Evolutionary conservation across 352 stramenopile genomes (phyloP).

Genomic region (Phytophthora sp.): DNA sequence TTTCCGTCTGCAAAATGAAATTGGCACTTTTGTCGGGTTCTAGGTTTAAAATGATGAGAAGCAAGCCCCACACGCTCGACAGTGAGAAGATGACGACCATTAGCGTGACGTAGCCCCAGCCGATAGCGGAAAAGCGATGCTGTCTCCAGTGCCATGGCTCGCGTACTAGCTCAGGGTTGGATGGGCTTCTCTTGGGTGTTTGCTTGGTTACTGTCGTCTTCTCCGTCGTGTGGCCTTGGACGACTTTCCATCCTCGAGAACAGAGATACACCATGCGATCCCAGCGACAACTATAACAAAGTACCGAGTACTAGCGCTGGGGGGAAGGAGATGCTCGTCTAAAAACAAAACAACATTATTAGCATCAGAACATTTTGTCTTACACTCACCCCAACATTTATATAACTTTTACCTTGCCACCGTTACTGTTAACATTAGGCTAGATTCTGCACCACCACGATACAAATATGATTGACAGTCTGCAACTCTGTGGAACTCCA

Average conservation of each 20-base stretch:
- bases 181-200: not conserved
- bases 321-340: not conserved
- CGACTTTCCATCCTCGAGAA: slow-evolving; percentile 18
- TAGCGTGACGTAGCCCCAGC: slow-evolving; percentile 22
- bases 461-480: too few relatives aligned
- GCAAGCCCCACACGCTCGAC: slow-evolving; percentile 36
- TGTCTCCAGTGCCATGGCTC: slow-evolving; percentile 21
- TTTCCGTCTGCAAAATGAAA: slow-evolving; percentile 40
- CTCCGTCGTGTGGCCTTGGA: not conserved
- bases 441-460: not conserved
- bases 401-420: too few relatives aligned
- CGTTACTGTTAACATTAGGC: too few relatives aligned
- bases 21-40: slow-evolving; percentile 44
- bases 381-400: too few relatives aligned
- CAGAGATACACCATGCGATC: not conserved
- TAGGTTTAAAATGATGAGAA: slow-evolving; percentile 43
- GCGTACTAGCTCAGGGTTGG: not conserved
- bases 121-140: slow-evolving; percentile 23
- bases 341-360: slow-evolving; percentile 11
- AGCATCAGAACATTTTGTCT: too few relatives aligned
- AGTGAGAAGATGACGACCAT: slow-evolving; percentile 28
- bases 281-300: not conserved
- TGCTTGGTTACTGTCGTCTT: not conserved
- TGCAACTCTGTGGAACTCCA: too few relatives aligned
- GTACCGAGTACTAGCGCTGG: not conserved